Evolutionary conservation across 2,329 filamentous ascomycete genomes (phyloP), one percentile per base, ranked within the genome.

Genomic region (Fusarium continuum): DNA sequence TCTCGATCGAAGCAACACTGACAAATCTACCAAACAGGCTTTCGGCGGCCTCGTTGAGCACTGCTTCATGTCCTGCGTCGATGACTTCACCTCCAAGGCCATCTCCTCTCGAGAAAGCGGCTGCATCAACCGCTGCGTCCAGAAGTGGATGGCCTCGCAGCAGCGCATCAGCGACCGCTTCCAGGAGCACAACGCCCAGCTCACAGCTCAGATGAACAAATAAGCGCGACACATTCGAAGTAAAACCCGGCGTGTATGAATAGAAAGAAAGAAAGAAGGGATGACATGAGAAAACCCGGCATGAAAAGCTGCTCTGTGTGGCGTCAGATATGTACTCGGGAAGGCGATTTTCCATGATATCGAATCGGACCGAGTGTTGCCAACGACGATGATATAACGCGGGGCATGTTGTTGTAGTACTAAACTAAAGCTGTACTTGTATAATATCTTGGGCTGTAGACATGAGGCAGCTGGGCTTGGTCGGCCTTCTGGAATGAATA

Each of bases 51-150:
- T 75, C 29, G 90, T 93, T 72, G 89, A 92, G 78, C 86, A 89
- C 80, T 99, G 95, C 87, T 99, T 99, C 85, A 89, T 92, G 77
- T 90, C 95, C 79, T 99, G 95, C 84, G 88, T 99, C 80, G 94
- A 93, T 79, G 93, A 98, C 84, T 99, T 99, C 86, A 96, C 93
- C 74, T 96, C 93, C 81, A 98, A 98, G 83, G 91, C 92, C 43
- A 87, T 99, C 68, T 90, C 91, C 64, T 86, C 88, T 69, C 90
- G 92, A 76, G 95, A 99, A 82, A 91, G 91, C 74, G 90, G 91
- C 77, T 99, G 95, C 82, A 88, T 98, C 73, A 89, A 92, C 81
- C 91, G 93, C 73, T 99, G 95, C 80, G 93, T 98, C 62, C 91
- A 95, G 80, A 99, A 99, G 84, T 92, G 92, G 79, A 89, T 98